phyloP scores from a whole-genome alignment of 345 rosid genomes.

The Gynandropsis gynandra region DNA sequence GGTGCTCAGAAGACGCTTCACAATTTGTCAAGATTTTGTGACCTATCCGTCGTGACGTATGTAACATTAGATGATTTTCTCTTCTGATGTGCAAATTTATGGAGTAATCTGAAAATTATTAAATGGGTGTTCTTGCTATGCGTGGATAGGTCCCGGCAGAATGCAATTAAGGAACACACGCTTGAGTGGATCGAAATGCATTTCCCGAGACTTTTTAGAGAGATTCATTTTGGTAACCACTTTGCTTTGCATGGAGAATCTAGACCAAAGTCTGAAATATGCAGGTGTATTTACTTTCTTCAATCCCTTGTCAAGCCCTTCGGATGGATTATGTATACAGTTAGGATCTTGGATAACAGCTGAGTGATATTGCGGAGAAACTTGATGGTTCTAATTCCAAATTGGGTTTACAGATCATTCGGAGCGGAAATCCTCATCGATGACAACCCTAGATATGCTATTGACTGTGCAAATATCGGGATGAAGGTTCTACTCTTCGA shows the following conservation, averaged over 20 bases:
- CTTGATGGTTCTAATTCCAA: too few relatives aligned
- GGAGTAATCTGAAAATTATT: neutral
- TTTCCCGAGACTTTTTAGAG: conserved; percentile 74
- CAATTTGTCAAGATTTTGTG: conserved; percentile 65
- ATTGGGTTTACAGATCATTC: conserved; percentile 47
- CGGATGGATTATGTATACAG: too few relatives aligned
- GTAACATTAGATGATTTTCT: conserved; percentile 29
- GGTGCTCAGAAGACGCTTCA: conserved; percentile 74
- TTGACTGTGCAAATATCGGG: conserved; percentile 81
- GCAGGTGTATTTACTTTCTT: conserved; percentile 48
- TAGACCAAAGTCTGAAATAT: conserved; percentile 92
- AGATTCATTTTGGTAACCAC: conserved; percentile 97
- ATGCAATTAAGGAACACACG: conserved; percentile 93
- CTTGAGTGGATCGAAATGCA: conserved; percentile 80
- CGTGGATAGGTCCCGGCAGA: conserved; percentile 74
- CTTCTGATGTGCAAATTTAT: neutral
- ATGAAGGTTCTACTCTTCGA: conserved; percentile 85
- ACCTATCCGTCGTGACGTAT: conserved; percentile 89
- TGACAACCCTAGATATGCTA: conserved; percentile 87
- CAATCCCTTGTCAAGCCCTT: neutral
- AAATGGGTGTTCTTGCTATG: conserved; percentile 17
- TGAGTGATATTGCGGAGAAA: too few relatives aligned
- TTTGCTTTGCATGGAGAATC: conserved; percentile 91
- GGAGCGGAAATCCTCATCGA: conserved; percentile 87
- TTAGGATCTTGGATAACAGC: too few relatives aligned